Percentiles rank a stretch among this genome's conserved stretches.
Conservation (phyloP, 2,329 filamentous ascomycete species). For the Fusarium ambrosium region DNA sequence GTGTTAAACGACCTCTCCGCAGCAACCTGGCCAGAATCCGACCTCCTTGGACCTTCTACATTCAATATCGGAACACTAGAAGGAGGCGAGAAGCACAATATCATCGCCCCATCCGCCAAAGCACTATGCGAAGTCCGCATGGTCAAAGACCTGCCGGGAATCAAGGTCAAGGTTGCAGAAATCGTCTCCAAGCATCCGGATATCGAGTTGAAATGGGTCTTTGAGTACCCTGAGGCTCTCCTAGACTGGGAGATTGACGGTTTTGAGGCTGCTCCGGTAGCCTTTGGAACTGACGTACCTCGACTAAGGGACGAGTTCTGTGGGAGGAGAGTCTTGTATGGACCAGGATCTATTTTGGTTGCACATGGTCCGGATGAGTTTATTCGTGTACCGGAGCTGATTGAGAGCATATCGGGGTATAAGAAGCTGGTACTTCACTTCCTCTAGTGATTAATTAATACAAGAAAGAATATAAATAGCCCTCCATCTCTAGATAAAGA, state of each 20-base stretch:
- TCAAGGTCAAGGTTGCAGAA: conserved; percentile 51
- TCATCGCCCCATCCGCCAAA: conserved; percentile 54
- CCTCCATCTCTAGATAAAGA: not conserved
- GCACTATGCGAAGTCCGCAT: conserved; percentile 57
- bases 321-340: conserved; percentile 55
- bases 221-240: conserved; percentile 55
- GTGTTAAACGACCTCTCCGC: conserved; percentile 42
- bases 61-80: conserved; percentile 56
- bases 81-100: conserved; percentile 56
- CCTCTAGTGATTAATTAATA: conserved; percentile 4
- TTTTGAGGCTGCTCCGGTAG: conserved; percentile 53
- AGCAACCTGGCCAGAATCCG: conserved; percentile 50
- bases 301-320: conserved; percentile 49
- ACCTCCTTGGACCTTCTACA: conserved; percentile 55
- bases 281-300: conserved; percentile 57
- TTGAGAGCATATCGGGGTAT: conserved; percentile 55
- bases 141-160: conserved; percentile 51
- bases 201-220: conserved; percentile 52
- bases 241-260: conserved; percentile 56
- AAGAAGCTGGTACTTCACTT: conserved; percentile 50
- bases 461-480: too few relatives aligned
- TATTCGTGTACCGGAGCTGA: conserved; percentile 52
- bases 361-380: conserved; percentile 56
- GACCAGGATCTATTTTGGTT: conserved; percentile 55
- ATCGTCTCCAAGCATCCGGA: conserved; percentile 50